Evolutionary conservation across 192 early-diverging fungal genomes (phyloP).

Genomic region (Allomyces javanicus): DNA sequence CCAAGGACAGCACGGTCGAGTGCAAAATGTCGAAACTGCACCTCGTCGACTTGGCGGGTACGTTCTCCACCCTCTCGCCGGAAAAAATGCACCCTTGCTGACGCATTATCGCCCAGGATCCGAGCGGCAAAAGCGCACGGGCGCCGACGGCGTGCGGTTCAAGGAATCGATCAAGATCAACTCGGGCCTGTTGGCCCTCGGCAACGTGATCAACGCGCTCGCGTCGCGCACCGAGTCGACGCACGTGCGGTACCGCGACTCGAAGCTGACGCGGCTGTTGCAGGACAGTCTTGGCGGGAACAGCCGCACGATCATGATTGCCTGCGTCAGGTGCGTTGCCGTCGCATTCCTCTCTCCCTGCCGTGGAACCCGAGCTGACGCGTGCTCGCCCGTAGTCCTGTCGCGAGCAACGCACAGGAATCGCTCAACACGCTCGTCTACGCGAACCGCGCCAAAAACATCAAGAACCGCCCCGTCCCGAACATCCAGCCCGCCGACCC

Average conservation of each 20-base stretch:
- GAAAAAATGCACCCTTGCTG: no score
- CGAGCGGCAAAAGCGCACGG: conserved; percentile 45
- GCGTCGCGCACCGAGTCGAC: conserved; percentile 14
- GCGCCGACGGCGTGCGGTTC: conserved; percentile 40
- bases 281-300: conserved; percentile 51
- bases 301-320: conserved; percentile 44
- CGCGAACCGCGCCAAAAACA: conserved; percentile 50
- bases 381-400: conserved; percentile 16
- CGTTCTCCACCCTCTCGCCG: no score
- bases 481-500: neutral
- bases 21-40: conserved; percentile 48
- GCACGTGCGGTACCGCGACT: conserved; percentile 45
- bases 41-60: conserved; percentile 52
- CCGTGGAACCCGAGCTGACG: neutral
- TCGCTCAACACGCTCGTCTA: conserved; percentile 43
- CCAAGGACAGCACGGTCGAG: conserved; percentile 29
- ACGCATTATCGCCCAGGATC: conserved; percentile 12
- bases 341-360: no score
- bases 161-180: conserved; percentile 73
- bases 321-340: conserved; percentile 24
- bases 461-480: conserved; percentile 20
- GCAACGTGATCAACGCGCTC: conserved; percentile 69
- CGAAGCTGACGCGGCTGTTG: conserved; percentile 45
- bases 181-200: conserved; percentile 52
- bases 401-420: conserved; percentile 23